A percentile compares a stretch with the other conserved stretches of the same genome.
phyloP scores from a whole-genome alignment of 805 yeast species.

The Saccharomycopsis javanensis region DNA sequence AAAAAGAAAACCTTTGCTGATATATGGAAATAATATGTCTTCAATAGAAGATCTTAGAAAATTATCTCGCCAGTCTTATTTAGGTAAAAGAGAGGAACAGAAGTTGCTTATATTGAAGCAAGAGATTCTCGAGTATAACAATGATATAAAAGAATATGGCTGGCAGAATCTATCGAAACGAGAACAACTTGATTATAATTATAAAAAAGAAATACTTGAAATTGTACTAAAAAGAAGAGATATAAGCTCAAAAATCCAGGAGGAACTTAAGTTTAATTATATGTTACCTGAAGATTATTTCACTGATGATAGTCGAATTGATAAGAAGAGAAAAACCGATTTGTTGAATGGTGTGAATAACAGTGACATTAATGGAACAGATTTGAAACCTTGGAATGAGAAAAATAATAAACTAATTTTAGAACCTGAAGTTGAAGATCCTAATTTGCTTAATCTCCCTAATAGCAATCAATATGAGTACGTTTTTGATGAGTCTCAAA shows the following conservation, averaged over 20 bases:
- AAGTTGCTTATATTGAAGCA: constrained; percentile 15
- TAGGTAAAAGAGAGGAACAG: constrained; percentile 13
- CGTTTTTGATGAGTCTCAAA: constrained; percentile 63
- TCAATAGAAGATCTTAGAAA: constrained; percentile 12
- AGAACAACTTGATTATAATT: constrained; percentile 43
- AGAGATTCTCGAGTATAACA: constrained; percentile 42
- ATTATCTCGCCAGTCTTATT: constrained; percentile 13
- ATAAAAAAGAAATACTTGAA: constrained; percentile 41
- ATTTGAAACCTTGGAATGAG: constrained; percentile 7
- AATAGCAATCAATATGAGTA: constrained; percentile 52
- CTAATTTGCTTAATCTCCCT: constrained; percentile 35
- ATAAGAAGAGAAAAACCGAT: constrained; percentile 43
- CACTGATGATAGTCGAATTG: constrained; percentile 33
- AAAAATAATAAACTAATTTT: constrained; percentile 14
- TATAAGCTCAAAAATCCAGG: constrained; percentile 22
- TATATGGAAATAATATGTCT: neutral
- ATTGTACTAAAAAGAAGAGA: constrained; percentile 34
- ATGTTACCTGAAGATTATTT: constrained; percentile 48
- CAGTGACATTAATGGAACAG: constrained; percentile 23
- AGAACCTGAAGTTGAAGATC: constrained; percentile 26
- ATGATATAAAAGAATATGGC: constrained; percentile 40
- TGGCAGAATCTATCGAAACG: constrained; percentile 40
- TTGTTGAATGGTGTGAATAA: constrained; percentile 31
- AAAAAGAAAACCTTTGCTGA: no score
- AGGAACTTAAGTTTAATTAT: constrained; percentile 29